Evolutionary conservation across 164 flowering plant species (phyloP), one percentile per base, ranked within the genome.

Genomic region (Kalanchoe fedtschenkoi): DNA sequence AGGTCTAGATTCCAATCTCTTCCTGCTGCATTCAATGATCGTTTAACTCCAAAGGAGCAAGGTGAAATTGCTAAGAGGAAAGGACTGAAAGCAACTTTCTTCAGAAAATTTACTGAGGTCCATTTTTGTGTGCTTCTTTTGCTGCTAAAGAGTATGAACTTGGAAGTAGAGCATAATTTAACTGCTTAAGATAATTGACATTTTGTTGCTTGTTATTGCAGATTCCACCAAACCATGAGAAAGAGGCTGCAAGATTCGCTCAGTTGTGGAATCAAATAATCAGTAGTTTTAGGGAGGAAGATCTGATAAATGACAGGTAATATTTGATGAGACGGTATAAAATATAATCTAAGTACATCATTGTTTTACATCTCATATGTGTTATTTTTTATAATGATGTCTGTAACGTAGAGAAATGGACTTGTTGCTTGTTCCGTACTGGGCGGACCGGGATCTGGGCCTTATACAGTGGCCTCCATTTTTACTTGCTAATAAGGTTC

Each of bases 381-480:
- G 24, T 21, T 28, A 11, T 15, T 15, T 30, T 1, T 34, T 30
- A 19, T 58, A n/a, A 9, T 33, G 13, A 29, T 29, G 13, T 33
- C 1, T 58, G 22, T 34, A 3, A 47, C 32, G 16, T 24, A 93
- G 97, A 80, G 98, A 93, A 73, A 93, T 75, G 97, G 81, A 93
- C 68, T 75, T 93, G 74, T 72, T 93, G 78, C 96, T 93, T 73
- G 97, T 93, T 63, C 97, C 98, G 39, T 93, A 93, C 71, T 88
- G 97, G 88, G 95, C 96, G 68, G 97, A 93, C 69, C 87, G 76
- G 58, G 89, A 85, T 35, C 74, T 93, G 74, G 90, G 74, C 32
- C 81, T 86, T 43, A 81, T 81, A 26, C 97, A 83, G 66, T 93
- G 98, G 98, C 98, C 98, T 71, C 98, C 98, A 5, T 93, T 93